Conservation (phyloP, 2,329 filamentous ascomycete genomes). For the Colletotrichum salicis region DNA sequence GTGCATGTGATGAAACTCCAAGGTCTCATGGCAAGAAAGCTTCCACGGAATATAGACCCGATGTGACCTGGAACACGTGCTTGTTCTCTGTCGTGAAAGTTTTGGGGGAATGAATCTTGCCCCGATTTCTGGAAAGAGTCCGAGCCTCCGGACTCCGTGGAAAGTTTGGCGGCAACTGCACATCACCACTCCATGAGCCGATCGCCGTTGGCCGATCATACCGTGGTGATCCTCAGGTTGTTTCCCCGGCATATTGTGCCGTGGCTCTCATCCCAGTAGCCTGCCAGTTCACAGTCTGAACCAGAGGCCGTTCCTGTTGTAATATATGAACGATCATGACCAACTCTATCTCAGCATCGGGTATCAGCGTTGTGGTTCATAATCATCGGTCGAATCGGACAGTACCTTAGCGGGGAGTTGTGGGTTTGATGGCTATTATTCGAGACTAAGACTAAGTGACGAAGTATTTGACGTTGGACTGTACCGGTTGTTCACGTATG, state of each 20-base stretch:
- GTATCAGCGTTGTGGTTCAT: no score
- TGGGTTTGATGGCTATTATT: neutral
- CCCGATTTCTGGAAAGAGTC: neutral
- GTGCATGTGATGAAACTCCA: neutral
- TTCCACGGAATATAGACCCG: neutral
- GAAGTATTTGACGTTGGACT: neutral
- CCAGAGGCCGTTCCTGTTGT: no score
- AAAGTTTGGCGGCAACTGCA: neutral
- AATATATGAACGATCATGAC: no score
- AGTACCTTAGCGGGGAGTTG: neutral
- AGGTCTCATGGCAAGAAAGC: neutral
- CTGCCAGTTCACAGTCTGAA: no score
- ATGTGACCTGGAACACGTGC: neutral
- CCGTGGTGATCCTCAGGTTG: neutral
- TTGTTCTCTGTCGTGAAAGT: neutral
- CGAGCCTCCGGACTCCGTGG: neutral
- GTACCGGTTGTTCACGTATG: neutral
- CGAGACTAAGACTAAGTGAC: neutral
- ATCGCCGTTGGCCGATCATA: neutral
- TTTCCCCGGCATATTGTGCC: neutral
- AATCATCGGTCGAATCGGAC: no score
- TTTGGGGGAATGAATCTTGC: neutral
- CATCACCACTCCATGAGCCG: neutral
- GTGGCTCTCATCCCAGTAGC: no score
- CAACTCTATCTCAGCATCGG: neutral